These are phyloP conservation scores for Tetrahymena borealis DNA, from an alignment of 73 alveolate species.

Conservation along the genomic window DNA sequence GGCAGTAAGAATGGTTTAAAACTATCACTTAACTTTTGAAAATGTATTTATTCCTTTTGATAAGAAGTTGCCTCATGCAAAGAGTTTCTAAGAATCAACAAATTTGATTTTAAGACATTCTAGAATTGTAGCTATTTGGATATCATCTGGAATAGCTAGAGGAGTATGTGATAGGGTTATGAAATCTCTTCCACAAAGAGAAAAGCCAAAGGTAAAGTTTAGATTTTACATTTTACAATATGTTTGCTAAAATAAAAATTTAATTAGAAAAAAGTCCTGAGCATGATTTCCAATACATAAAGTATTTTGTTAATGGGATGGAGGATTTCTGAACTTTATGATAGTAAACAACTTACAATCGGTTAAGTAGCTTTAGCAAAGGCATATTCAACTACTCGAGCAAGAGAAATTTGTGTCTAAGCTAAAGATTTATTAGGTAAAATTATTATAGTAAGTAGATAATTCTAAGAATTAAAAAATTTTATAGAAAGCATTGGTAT, in stretches of 20 bases:
- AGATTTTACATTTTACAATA: slow-evolving; percentile 41
- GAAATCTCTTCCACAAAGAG: not conserved
- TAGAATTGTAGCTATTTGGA: slow-evolving; percentile 70
- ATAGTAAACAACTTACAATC: slow-evolving; percentile 58
- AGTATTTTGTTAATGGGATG: slow-evolving; percentile 28
- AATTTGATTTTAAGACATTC: slow-evolving; percentile 59
- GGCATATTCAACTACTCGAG: slow-evolving; percentile 47
- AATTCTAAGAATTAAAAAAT: not conserved
- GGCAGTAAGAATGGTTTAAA: slow-evolving; percentile 56
- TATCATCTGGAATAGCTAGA: slow-evolving; percentile 65
- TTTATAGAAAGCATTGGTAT: not conserved
- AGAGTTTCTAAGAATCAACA: slow-evolving; percentile 61
- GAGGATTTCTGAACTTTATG: slow-evolving; percentile 50
- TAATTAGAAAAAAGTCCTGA: slow-evolving; percentile 49
- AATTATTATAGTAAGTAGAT: not conserved
- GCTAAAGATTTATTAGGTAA: slow-evolving; percentile 72
- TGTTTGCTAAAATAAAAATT: slow-evolving; percentile 51
- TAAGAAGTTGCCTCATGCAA: slow-evolving; percentile 44
- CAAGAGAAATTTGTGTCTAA: slow-evolving; percentile 52
- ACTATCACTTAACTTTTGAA: slow-evolving; percentile 51
- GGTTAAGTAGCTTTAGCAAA: slow-evolving; percentile 70
- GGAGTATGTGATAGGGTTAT: slow-evolving; percentile 45
- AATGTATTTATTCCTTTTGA: slow-evolving; percentile 61
- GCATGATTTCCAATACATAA: slow-evolving; percentile 45
- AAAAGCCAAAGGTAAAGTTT: slow-evolving; percentile 5